A percentile compares a stretch with the other conserved stretches of the same genome.
Conservation (phyloP, 192 early-diverging fungal genomes). For the Geranomyces michiganensis region DNA sequence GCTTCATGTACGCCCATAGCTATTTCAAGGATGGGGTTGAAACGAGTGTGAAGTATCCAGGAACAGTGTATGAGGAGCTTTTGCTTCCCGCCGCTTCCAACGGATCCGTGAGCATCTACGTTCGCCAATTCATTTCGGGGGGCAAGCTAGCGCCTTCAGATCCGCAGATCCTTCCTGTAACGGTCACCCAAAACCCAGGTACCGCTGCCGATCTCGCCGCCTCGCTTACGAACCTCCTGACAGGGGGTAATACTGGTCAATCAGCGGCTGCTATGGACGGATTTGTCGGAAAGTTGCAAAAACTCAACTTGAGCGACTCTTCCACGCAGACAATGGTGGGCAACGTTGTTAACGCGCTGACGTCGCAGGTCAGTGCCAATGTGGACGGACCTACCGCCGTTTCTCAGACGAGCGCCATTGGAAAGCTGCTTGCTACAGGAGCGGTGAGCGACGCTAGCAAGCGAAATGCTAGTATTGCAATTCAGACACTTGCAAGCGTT, state of each 20-base stretch:
- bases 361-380: not conserved
- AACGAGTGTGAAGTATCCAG: not conserved
- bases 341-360: not conserved
- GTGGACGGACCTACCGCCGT: not conserved
- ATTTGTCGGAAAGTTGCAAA: not conserved
- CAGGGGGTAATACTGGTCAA: no score
- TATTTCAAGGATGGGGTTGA: not conserved
- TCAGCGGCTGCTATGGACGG: not conserved
- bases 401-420: not conserved
- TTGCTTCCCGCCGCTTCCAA: not conserved
- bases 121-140: not conserved
- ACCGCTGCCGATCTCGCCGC: not conserved
- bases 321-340: not conserved
- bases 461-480: not conserved
- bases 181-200: not conserved
- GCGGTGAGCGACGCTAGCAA: not conserved
- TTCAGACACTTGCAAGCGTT: not conserved
- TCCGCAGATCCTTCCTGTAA: not conserved
- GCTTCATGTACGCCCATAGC: not conserved
- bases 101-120: not conserved
- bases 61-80: not conserved
- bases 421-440: not conserved
- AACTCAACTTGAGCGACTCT: not conserved
- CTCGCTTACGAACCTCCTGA: not conserved
- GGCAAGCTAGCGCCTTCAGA: not conserved